Conservation (phyloP, 331 rosid species). For the Malus hybrid region DNA sequence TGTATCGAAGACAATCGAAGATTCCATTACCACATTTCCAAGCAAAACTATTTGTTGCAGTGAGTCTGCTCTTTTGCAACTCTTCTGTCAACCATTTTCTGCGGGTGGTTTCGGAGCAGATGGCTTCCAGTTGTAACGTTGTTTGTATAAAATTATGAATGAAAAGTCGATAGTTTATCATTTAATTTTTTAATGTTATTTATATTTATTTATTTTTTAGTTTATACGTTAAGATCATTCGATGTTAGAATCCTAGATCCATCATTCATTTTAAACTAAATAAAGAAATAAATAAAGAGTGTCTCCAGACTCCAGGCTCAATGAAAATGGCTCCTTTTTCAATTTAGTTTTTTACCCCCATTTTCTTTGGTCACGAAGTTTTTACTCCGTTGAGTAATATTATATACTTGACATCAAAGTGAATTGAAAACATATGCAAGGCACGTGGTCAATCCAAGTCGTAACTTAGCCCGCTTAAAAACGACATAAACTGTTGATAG, state of each 20-base stretch:
- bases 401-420: not conserved
- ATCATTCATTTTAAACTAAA: too few species aligned
- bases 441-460: not conserved
- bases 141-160: too few species aligned
- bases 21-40: not conserved
- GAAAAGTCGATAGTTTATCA: too few species aligned
- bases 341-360: not conserved
- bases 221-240: too few species aligned
- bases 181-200: too few species aligned
- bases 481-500: too few species aligned
- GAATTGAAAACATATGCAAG: not conserved
- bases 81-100: not conserved
- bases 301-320: not conserved
- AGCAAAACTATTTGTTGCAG: not conserved
- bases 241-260: too few species aligned
- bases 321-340: not conserved
- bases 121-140: not conserved
- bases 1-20: conserved; percentile 1
- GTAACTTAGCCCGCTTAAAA: too few species aligned
- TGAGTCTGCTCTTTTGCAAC: not conserved
- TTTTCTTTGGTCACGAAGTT: not conserved
- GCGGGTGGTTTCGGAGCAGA: not conserved
- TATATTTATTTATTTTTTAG: too few species aligned
- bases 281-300: not conserved
- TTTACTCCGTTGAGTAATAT: not conserved